Base-by-base conservation (phyloP, 768 basidiomycete genomes). In the Collybiopsis luxurians region DNA sequence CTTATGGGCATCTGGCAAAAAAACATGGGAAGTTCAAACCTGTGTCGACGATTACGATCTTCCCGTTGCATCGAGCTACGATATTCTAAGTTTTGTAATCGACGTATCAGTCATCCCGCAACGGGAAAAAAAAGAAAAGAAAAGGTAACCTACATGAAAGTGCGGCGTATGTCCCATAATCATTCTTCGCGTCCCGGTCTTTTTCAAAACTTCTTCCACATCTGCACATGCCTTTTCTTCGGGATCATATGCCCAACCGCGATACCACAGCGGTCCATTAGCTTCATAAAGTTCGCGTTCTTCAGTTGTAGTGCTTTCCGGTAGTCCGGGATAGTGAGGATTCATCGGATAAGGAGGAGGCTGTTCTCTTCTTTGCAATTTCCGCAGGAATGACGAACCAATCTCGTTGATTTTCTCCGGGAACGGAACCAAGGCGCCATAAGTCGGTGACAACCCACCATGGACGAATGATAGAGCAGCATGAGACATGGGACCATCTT, bases 121-220 rank as follows among this genome's bases (percentile, higher is more conserved):
- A 4, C 34, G 30, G 15, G 44, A 39, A 58, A n/a, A 53, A 50
- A 30, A 43, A 19, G 43, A 34, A 53, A 24, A 36, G 15, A 24
- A 19, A 19, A 30, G 59, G 19, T 1, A 4, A 67, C 77, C 26
- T 60, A 85, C 88, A 59, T 78, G 78, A 63, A 97, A 93, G 68
- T 95, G 80, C 1, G 97, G 96, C 0, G 97, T 98, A 69, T 98
- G 97, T 0, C 96, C 96, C 93, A 97, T 95, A 44, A 99, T 82
- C 85, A 95, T 86, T 62, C 93, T 77, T 57, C 92, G 74, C 26
- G 91, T 95, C 1, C 93, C 93, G 1, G 92, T 87, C 69, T 80
- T 83, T 30, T 79, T 67, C 51, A 92, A 72, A 17, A 95, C 87
- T 24, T 76, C 71, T 57, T 90, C 86, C 0, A 93, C 93, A 34